Evolutionary conservation across 1,139 yeast genomes (phyloP).

Genomic region (Pichia sp.): DNA sequence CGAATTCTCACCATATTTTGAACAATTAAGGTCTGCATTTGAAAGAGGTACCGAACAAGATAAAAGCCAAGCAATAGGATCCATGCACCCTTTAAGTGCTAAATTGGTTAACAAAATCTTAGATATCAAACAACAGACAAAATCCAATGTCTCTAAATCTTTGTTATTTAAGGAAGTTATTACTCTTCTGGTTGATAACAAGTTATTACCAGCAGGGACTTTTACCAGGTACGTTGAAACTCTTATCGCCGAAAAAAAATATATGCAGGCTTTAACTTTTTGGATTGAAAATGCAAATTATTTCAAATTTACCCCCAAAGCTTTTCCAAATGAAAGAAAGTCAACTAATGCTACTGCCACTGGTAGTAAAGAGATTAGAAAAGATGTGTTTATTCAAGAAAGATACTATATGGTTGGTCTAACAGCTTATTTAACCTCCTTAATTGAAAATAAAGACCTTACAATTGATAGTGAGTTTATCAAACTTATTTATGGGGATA

Average conservation of each 20-base stretch:
- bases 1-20: constrained; percentile 16
- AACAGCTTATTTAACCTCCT: constrained; percentile 19
- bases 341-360: not conserved
- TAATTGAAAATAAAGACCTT: constrained; percentile 12
- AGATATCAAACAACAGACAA: constrained; percentile 10
- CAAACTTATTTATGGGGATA: constrained; percentile 17
- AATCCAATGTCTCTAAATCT: constrained; percentile 17
- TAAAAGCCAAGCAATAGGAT: not conserved
- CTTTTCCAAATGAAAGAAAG: not conserved
- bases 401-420: constrained; percentile 17
- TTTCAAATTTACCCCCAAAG: constrained; percentile 18
- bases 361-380: not conserved
- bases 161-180: constrained; percentile 18
- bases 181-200: constrained; percentile 12
- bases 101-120: constrained; percentile 14
- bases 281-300: constrained; percentile 24
- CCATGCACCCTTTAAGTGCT: constrained; percentile 15
- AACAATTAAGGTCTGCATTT: constrained; percentile 8
- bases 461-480: constrained; percentile 20
- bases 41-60: constrained; percentile 4
- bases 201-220: constrained; percentile 20
- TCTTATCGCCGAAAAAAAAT: constrained; percentile 19
- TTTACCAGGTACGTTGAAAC: constrained; percentile 16
- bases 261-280: constrained; percentile 19
- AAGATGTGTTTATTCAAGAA: not conserved